phyloP scores from a whole-genome alignment of 208 protist genomes.

The Crithidia fasciculata region DNA sequence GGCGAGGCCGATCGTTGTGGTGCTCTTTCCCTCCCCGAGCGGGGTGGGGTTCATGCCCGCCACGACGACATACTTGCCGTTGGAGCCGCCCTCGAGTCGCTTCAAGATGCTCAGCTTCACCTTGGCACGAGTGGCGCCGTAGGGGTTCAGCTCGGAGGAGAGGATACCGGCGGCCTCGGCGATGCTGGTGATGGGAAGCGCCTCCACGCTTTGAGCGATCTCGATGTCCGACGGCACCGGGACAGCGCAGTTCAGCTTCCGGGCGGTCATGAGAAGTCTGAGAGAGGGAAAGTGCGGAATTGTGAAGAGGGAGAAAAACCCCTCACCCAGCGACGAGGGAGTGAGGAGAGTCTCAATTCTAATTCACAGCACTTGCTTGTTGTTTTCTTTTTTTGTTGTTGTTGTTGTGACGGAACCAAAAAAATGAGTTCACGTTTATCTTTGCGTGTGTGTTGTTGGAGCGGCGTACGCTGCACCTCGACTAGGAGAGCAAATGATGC shows the following conservation, averaged over 20 bases:
- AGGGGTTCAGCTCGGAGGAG: constrained; percentile 90
- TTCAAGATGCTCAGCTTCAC: constrained; percentile 89
- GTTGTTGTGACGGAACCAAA: too few species aligned
- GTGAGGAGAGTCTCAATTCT: too few species aligned
- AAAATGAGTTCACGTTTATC: too few species aligned
- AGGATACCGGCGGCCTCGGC: constrained; percentile 84
- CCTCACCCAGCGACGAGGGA: too few species aligned
- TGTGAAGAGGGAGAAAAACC: constrained; percentile 11
- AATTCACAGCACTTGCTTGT: too few species aligned
- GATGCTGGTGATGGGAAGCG: constrained; percentile 78
- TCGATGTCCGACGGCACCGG: constrained; percentile 95
- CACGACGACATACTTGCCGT: constrained; percentile 97
- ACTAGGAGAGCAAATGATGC: too few species aligned
- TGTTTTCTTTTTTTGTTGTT: too few species aligned
- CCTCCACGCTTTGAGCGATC: constrained; percentile 90
- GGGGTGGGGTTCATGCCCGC: constrained; percentile 93
- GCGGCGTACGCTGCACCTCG: too few species aligned
- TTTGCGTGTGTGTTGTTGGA: too few species aligned
- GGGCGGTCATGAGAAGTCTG: constrained; percentile 51
- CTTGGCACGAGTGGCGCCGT: constrained; percentile 93
- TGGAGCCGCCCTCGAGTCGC: constrained; percentile 68
- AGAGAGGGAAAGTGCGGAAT: constrained; percentile 22
- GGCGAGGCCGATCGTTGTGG: constrained; percentile 97
- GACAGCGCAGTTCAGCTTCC: constrained; percentile 51
- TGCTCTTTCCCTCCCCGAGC: constrained; percentile 98